phyloP scores from a whole-genome alignment of 2,329 filamentous ascomycete species.

The Fusarium buharicum region DNA sequence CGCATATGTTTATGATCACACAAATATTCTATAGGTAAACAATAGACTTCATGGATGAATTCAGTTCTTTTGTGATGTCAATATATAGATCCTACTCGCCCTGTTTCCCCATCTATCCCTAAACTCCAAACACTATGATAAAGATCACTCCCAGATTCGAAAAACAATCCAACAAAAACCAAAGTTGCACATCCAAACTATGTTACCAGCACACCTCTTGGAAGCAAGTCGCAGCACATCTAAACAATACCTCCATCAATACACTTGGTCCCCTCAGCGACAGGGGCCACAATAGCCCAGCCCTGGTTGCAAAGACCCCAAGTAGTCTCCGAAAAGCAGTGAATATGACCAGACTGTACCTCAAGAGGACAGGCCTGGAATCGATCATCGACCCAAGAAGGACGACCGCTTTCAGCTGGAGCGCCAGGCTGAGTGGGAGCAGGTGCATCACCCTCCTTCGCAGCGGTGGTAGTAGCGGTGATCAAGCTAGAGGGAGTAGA shows the following conservation, averaged over 20 bases:
- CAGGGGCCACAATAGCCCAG: conserved; percentile 33
- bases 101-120: too few species aligned
- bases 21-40: too few species aligned
- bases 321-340: conserved; percentile 28
- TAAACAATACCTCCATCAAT: conserved; percentile 27
- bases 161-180: background rate
- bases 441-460: background rate
- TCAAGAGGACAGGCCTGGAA: conserved; percentile 24
- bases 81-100: too few species aligned
- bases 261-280: conserved; percentile 38
- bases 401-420: conserved; percentile 8
- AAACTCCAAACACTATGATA: background rate
- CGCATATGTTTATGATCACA: too few species aligned
- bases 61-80: too few species aligned
- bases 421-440: background rate
- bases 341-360: conserved; percentile 16
- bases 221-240: too few species aligned
- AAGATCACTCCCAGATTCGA: too few species aligned
- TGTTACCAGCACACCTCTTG: too few species aligned
- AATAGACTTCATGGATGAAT: too few species aligned
- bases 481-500: conserved; percentile 2
- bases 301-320: conserved; percentile 44
- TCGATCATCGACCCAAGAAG: conserved; percentile 27
- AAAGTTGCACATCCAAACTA: too few species aligned
- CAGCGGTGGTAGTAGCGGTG: background rate